A percentile compares a stretch with the other conserved stretches of the same genome.
phyloP scores from a whole-genome alignment of 2,329 filamentous ascomycete species.

The Monilinia laxa region DNA sequence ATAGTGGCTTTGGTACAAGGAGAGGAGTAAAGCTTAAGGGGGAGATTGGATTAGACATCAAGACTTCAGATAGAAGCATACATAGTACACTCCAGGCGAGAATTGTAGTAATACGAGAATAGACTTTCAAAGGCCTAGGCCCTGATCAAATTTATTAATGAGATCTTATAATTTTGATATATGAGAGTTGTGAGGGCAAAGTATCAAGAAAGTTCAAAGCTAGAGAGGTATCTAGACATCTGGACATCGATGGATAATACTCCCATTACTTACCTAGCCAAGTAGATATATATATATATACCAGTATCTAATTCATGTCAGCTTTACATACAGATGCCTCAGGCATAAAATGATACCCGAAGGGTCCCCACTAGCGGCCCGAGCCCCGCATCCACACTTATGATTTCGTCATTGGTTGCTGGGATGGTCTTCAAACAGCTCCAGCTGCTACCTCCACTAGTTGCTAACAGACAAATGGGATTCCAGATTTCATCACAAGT shows the following conservation, averaged over 20 bases:
- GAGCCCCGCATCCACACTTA: neutral
- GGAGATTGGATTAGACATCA: neutral
- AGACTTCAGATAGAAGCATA: neutral
- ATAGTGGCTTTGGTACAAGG: neutral
- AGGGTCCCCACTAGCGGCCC: neutral
- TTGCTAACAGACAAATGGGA: neutral
- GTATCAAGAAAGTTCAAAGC: too few relatives aligned
- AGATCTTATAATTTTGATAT: too few relatives aligned
- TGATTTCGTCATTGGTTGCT: constrained; percentile 10
- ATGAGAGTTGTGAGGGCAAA: too few relatives aligned
- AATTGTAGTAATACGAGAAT: neutral
- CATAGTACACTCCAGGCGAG: neutral
- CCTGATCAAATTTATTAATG: too few relatives aligned
- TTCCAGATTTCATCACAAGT: neutral
- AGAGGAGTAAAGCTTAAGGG: neutral
- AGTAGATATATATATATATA: too few relatives aligned
- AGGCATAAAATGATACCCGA: neutral
- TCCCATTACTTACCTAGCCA: too few relatives aligned
- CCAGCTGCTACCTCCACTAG: too few relatives aligned
- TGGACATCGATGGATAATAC: too few relatives aligned
- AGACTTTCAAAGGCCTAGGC: neutral
- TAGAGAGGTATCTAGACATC: too few relatives aligned
- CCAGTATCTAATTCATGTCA: too few relatives aligned
- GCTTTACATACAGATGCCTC: neutral
- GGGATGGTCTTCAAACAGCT: neutral